Evolutionary conservation across 2,329 filamentous ascomycete genomes (phyloP), one percentile per base, ranked within the genome.

Genomic region (Phoma sp.): DNA sequence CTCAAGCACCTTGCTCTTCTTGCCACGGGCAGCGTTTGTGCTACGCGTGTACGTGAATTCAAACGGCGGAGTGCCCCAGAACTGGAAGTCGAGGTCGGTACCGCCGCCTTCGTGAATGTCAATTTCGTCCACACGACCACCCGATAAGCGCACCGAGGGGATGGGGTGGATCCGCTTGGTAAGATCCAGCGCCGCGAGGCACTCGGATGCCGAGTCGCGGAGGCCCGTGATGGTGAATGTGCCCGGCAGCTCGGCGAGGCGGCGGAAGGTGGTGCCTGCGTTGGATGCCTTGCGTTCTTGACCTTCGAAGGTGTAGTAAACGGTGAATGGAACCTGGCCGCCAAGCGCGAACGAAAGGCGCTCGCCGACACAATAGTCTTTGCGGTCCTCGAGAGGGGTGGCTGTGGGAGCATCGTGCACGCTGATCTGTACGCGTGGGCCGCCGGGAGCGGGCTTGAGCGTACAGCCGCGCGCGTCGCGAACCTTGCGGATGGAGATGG

Each of bases 91-190:
- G 47, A 99, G 92, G 71, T 97, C 91, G 0, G 95, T 92, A 72
- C 96, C 90, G 58, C 92, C 92, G 64, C 95, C 95, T 79, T 99
- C 93, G 73, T 98, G 96, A 59, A 99, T 99, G 71, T 98, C 95
- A 32, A 96, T 88, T 62, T 89, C 86, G 6, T 87, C 85, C 55
- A 90, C 87, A 58, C 85, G 85, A 27, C 96, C 96, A 67, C 91
- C 90, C 69, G 89, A 93, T 62, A 99, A 91, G 63, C 88, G 88
- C 41, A 97, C 96, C 55, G 89, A 93, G 3, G 95, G 95, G 78
- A 98, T 89, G 46, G 91, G 89, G 71, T 98, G 95, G 65, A 99
- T 96, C 6, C 83, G 82, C 75, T 96, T 96, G 47, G 83, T 84
- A 44, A 97, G 84, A 57, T 90, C 83, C 51, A 92, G 89, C 7